Base-by-base conservation (phyloP, 768 basidiomycete genomes). In the Podaxis sp. region DNA sequence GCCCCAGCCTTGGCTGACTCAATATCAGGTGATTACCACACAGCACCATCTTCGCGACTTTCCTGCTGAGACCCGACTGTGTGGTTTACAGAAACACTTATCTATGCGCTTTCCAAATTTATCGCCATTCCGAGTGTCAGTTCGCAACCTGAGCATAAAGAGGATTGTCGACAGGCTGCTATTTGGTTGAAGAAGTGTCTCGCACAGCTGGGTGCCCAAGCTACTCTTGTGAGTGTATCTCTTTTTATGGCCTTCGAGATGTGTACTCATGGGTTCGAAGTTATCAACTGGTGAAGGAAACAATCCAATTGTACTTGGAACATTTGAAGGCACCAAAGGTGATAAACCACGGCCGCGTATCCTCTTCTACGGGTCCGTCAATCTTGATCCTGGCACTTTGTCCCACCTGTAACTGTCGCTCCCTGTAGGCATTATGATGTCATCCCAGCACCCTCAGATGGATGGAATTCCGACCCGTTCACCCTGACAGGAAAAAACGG, bases 81-180 rank as follows among this genome's bases (percentile, higher is more conserved):
- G 44, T 17, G 13, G n/a, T 33, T 33, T 33, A 9, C 52, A 86
- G 93, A 94, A 67, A 86, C 86, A 12, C 80, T 96, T 79, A 80
- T 87, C 2, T 89, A 88, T 68, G 92, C 92, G 0, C 79, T 96
- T 4, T 87, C 89, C 0, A 90, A 92, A 70, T 93, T 99, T 65
- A 81, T 97, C 5, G 87, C 93, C 0, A 91, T 95, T 46, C 92
- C 88, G 1, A 96, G 95, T 51, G 84, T 99, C 55, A 95, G 93
- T 69, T 85, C 82, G 53, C 80, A 81, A 61, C 81, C 85, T 0
- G 70, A 76, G 1, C 85, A 91, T 70, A 82, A 86, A 60, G 93
- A 94, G 72, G 90, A 96, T 71, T 99, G 97, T 71, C 84, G 95
- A 57, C 96, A 99, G 71, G 92, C 94, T 1, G 95, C 95, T 4